Conservation (phyloP, 768 basidiomycete species). For the Pisolithus tinctorius region DNA sequence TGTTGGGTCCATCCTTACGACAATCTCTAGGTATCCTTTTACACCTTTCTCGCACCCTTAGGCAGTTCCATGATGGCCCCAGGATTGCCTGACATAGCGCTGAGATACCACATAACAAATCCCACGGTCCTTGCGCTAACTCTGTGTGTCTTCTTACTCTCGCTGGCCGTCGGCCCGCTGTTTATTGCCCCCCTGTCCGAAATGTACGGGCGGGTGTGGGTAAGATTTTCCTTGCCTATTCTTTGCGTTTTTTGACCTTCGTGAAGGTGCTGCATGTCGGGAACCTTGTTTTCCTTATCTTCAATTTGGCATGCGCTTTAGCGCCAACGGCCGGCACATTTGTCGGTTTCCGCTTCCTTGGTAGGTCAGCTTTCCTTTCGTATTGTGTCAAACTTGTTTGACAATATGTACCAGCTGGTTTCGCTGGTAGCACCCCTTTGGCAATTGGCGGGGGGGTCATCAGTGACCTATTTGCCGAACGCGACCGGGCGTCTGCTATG, state of each 20-base stretch:
- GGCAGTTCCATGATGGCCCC: slow-evolving; percentile 69
- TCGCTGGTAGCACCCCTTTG: slow-evolving; percentile 58
- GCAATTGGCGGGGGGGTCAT: slow-evolving; percentile 59
- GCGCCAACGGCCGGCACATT: slow-evolving; percentile 49
- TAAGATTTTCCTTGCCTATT: slow-evolving; percentile 19
- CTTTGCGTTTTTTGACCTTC: neutral
- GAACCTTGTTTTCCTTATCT: slow-evolving; percentile 54
- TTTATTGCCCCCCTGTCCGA: slow-evolving; percentile 65
- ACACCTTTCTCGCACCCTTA: slow-evolving; percentile 47
- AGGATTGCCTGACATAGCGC: slow-evolving; percentile 50
- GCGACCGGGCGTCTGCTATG: slow-evolving; percentile 62
- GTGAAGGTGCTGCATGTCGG: slow-evolving; percentile 55
- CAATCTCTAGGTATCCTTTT: slow-evolving; percentile 48
- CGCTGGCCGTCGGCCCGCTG: slow-evolving; percentile 62
- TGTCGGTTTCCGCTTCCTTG: slow-evolving; percentile 61
- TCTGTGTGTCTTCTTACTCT: slow-evolving; percentile 56
- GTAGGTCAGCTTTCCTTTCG: slow-evolving; percentile 32
- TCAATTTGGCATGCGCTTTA: slow-evolving; percentile 66
- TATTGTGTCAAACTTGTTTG: neutral
- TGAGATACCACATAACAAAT: slow-evolving; percentile 44
- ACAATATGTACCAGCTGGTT: slow-evolving; percentile 40
- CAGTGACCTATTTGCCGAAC: slow-evolving; percentile 61
- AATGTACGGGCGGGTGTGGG: slow-evolving; percentile 69
- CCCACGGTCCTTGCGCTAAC: slow-evolving; percentile 49
- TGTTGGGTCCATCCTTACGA: slow-evolving; percentile 18